Conservation (phyloP, 2,329 filamentous ascomycete species). For the Bipolaris zeicola region DNA sequence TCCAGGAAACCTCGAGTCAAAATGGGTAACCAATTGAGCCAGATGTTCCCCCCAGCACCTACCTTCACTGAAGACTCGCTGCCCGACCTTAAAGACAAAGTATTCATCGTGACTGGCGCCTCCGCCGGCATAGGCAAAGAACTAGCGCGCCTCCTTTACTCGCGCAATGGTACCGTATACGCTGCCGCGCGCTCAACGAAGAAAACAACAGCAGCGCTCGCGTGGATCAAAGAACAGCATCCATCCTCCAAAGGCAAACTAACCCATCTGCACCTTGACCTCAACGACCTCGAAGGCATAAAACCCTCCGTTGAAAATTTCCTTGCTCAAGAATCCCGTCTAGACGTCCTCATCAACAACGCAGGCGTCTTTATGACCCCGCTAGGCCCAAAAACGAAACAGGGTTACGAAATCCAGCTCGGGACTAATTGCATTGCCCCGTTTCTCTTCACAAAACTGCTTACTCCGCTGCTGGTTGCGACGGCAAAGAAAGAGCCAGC, state of each 20-base stretch:
- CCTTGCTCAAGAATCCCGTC: conserved; percentile 43
- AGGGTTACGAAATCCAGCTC: conserved; percentile 41
- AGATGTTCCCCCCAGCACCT: conserved; percentile 23
- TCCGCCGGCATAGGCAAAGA: conserved; percentile 59
- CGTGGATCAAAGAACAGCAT: conserved; percentile 49
- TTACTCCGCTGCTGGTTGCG: conserved; percentile 43
- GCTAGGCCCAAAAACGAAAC: conserved; percentile 26
- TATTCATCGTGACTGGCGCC: conserved; percentile 61
- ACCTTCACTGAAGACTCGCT: conserved; percentile 41
- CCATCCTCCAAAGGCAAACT: conserved; percentile 31
- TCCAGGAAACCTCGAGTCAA: background rate
- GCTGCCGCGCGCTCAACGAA: conserved; percentile 56
- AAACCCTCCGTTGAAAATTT: conserved; percentile 47
- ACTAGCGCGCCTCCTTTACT: conserved; percentile 60
- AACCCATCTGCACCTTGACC: conserved; percentile 43
- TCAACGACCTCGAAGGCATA: conserved; percentile 52
- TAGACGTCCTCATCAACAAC: conserved; percentile 52
- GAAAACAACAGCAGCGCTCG: conserved; percentile 48
- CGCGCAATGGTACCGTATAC: conserved; percentile 61
- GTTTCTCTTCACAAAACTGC: conserved; percentile 48
- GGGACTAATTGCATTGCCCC: conserved; percentile 51
- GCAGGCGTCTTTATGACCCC: conserved; percentile 40
- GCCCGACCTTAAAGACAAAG: conserved; percentile 49
- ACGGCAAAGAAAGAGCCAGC: conserved; percentile 33
- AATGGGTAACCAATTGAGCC: conserved; percentile 27